Conservation (phyloP, 495 filamentous ascomycete species). For the Tetracladium marchalianum region DNA sequence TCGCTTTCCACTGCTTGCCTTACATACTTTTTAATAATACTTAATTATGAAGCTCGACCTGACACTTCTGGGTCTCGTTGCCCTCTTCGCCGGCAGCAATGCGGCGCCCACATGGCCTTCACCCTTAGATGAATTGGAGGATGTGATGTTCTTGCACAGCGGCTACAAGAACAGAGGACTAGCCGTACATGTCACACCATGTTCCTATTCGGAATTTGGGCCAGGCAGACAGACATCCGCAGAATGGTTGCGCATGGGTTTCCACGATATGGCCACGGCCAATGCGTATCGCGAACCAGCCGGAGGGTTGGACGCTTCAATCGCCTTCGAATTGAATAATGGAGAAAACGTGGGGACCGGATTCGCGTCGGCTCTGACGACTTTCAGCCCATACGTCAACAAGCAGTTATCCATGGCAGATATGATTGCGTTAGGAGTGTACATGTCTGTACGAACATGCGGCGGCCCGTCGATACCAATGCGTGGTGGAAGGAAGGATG, state of each 20-base stretch:
- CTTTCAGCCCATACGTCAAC: slow-evolving; percentile 43
- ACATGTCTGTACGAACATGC: slow-evolving; percentile 45
- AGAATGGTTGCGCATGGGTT: slow-evolving; percentile 52
- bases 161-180: slow-evolving; percentile 44
- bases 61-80: slow-evolving; percentile 22
- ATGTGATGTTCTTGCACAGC: slow-evolving; percentile 48
- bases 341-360: slow-evolving; percentile 50
- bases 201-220: slow-evolving; percentile 41
- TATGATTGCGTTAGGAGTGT: slow-evolving; percentile 49
- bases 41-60: slow-evolving; percentile 17
- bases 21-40: slow-evolving; percentile 4
- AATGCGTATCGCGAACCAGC: slow-evolving; percentile 31
- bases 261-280: slow-evolving; percentile 53
- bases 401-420: slow-evolving; percentile 39
- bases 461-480: slow-evolving; percentile 48
- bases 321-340: slow-evolving; percentile 46
- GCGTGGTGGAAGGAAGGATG: slow-evolving; percentile 44
- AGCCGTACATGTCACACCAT: slow-evolving; percentile 45
- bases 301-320: slow-evolving; percentile 51
- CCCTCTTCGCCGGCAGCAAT: slow-evolving; percentile 20
- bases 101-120: slow-evolving; percentile 52
- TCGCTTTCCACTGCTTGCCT: too few relatives aligned
- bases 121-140: slow-evolving; percentile 49
- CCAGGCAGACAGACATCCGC: slow-evolving; percentile 46
- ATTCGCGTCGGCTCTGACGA: slow-evolving; percentile 44